Evolutionary conservation across 192 early-diverging fungal genomes (phyloP), one percentile per base, ranked within the genome.

Genomic region (Lunasporangiospora selenospora): DNA sequence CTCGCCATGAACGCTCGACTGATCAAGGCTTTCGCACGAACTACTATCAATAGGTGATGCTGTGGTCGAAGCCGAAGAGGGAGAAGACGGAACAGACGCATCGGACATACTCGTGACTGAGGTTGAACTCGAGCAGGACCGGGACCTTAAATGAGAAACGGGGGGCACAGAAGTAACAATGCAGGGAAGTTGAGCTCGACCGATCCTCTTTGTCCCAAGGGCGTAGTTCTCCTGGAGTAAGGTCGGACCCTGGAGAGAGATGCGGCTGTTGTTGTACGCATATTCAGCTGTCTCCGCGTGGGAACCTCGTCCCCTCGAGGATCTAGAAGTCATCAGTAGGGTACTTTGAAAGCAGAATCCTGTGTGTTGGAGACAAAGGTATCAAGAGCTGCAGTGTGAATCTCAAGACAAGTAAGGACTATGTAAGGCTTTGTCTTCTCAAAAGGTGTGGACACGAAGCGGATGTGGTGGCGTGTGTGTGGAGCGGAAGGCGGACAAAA

Each of bases 211-310:
- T 13, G 34, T 42, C 27, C 11, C 38, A 30, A 34, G 48, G 29
- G 59, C 59, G 31, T 49, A 36, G 32, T 50, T 62, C 34, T 36
- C 39, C 5, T 62, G 59, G 24, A 60, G 46, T 26, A 49, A 40
- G 19, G 40, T 36, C n/a, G 58, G 45, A 26, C 27, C 44, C 16
- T 26, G 37, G 30, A 43, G 18, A 6, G 24, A 38, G 15, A 8
- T 29, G 4, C 32, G 39, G 26, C 34, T 21, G 18, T 18, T 19
- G 41, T 16, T 16, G 41, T 4, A 43, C 41, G 4, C 16, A 6
- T 43, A 19, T 13, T 19, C 4, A n/a, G 21, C 15, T 13, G 21
- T 43, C 21, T 43, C 5, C 16, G 41, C 16, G 41, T 43, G n/a
- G n/a, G n/a, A n/a, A n/a, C n/a, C n/a, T n/a, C n/a, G n/a, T n/a